Evolutionary conservation across 176 grass and related monocot genomes (phyloP), one percentile per base, ranked within the genome.

Genomic region (Canna indica): DNA sequence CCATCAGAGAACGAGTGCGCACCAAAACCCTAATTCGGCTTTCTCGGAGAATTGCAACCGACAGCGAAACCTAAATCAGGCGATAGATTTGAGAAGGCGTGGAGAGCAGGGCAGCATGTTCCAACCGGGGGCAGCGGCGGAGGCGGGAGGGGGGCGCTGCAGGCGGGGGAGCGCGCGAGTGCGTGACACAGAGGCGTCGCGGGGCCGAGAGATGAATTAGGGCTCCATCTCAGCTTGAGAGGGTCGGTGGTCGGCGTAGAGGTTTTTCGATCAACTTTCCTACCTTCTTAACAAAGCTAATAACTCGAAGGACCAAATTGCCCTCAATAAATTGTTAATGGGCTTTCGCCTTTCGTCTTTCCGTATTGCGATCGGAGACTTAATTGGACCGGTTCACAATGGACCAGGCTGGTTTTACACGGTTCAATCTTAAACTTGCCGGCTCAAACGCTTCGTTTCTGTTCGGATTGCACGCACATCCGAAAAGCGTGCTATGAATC

Each of bases 11-110:
- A 24, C 44, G 48, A 41, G 31, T 53, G 31, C 18, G 18, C 31
- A 47, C 60, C 5, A 36, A 64, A 64, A 53, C 74, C 74, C 44
- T 67, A 66, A 66, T 50, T 36, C 59, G n/a, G 22, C 25, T 12
- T 62, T 31, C 27, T 16, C 28, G 28, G 28, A 62, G 13, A 4
- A 44, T 44, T 44, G 13, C 41, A 11, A 11, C 41, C 1, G 41
- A 44, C 25, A 45, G 14, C 25, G 31, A 69, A 54, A 54, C 35
- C 34, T 20, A 66, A 66, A 66, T 38, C 63, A 20, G 17, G 22
- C 63, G 63, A 66, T 17, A 33, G 18, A 66, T 11, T 18, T 3
- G 35, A n/a, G 20, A 39, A 12, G 1, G 35, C 33, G 20, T 17
- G 9, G 33, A 13, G 33, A n/a, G 33, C 35, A 1, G 1, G 18